These are phyloP conservation scores for Ehretia macrophylla DNA, from an alignment of 257 asterid genomes.

Conservation along the genomic window DNA sequence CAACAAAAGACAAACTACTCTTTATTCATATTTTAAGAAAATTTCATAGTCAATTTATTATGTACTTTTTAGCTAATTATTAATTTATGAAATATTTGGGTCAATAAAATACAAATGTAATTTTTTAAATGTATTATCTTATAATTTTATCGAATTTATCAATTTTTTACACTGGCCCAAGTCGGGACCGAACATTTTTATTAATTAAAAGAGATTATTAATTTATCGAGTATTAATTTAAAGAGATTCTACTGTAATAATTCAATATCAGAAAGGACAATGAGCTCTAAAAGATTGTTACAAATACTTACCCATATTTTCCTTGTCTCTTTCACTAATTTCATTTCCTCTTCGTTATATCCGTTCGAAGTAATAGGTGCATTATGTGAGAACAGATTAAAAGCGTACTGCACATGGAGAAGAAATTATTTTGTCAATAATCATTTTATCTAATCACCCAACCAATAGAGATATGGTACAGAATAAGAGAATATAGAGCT, in stretches of 20 bases:
- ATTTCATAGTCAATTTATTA: too few species aligned
- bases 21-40: too few species aligned
- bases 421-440: background rate
- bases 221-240: too few species aligned
- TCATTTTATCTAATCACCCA: background rate
- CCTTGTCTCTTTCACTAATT: constrained; percentile 87
- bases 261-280: background rate
- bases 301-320: constrained; percentile 77
- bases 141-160: too few species aligned
- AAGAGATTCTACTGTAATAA: background rate
- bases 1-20: too few species aligned
- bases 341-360: constrained; percentile 98
- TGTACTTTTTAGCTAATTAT: too few species aligned
- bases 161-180: too few species aligned
- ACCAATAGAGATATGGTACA: background rate
- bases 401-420: constrained; percentile 70
- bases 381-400: constrained; percentile 93
- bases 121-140: too few species aligned
- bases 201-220: too few species aligned
- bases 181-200: too few species aligned
- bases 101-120: too few species aligned
- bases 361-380: constrained; percentile 89
- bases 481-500: background rate
- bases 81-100: too few species aligned
- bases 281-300: background rate